Evolutionary conservation across 495 filamentous ascomycete species (phyloP).

Genomic region (Tuber indicum): DNA sequence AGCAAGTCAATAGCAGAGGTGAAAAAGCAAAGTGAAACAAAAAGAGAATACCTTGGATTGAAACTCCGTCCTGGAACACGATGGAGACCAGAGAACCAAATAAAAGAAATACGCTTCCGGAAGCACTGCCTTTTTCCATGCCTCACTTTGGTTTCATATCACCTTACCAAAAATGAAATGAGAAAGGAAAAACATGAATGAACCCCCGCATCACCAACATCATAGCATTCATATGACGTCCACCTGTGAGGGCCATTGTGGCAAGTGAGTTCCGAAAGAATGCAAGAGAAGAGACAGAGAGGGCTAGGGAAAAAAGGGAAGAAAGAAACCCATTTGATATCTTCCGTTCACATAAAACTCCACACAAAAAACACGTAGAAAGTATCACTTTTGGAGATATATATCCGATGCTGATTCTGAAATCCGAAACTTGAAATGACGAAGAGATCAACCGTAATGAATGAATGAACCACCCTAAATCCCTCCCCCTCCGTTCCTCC

Average conservation of each 20-base stretch:
- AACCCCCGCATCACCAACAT: background rate
- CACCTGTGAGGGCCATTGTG: background rate
- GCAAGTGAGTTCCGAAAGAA: background rate
- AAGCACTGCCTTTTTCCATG: background rate
- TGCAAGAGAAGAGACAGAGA: background rate
- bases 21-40: constrained; percentile 19
- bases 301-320: background rate
- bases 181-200: background rate
- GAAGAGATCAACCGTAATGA: constrained; percentile 3
- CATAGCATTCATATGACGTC: background rate
- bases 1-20: constrained; percentile 8
- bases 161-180: background rate
- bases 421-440: background rate
- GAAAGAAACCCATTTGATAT: background rate
- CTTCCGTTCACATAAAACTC: background rate
- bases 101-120: background rate
- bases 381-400: constrained; percentile 2
- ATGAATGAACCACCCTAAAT: background rate
- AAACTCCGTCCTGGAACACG: background rate
- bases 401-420: background rate
- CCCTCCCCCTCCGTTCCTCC: background rate
- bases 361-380: background rate
- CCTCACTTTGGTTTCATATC: background rate
- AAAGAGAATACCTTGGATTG: constrained; percentile 7
- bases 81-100: constrained; percentile 4